Base-by-base conservation (phyloP, 1,139 yeast species). In the Yamadazyma triangularis region DNA sequence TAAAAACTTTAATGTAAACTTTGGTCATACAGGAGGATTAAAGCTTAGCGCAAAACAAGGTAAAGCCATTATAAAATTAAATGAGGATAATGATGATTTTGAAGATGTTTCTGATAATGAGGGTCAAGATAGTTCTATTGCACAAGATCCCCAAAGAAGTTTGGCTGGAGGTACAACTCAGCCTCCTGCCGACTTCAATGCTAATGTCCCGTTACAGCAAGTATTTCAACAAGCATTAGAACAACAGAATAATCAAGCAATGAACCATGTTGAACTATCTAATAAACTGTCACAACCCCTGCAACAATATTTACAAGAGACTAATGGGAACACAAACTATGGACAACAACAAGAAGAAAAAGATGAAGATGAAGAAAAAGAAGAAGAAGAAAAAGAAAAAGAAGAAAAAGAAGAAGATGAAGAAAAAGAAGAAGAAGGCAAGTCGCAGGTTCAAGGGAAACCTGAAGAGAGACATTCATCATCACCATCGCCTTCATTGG, bases 21-120 rank as follows among this genome's bases (percentile, higher is more conserved):
- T 31, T 9, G 33, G 31, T 6, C 35, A 35, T 16, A 32, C 34
- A 4, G 38, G 38, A 10, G 72, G 73, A 1, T 48, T 68, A 34
- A 66, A 63, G 37, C 48, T 69, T 2, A 64, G 70, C 36, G 51
- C 61, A 1, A 53, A 54, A 27, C 64, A 63, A 34, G 73, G 66
- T 1, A 56, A 53, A 32, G 74, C 72, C 11, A 66, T 68, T 5
- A 45, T 68, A 36, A 48, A 49, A 27, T 51, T 68, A 31, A 66
- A 63, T 40, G 67, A 59, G 23, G 61, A 56, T 33, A 54, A 53
- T 35, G 61, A 53, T 5, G 64, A 59, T 10, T 56, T 48, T 33
- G 67, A 59, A 36, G 64, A 58, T 38, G 40, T 50, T 15, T 50
- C 47, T 15, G 47, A 43, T 8, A 47, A 35, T 7, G 42, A 28